Base-by-base conservation (phyloP, 164 flowering plant genomes). In the Euptelea pleiosperma region DNA sequence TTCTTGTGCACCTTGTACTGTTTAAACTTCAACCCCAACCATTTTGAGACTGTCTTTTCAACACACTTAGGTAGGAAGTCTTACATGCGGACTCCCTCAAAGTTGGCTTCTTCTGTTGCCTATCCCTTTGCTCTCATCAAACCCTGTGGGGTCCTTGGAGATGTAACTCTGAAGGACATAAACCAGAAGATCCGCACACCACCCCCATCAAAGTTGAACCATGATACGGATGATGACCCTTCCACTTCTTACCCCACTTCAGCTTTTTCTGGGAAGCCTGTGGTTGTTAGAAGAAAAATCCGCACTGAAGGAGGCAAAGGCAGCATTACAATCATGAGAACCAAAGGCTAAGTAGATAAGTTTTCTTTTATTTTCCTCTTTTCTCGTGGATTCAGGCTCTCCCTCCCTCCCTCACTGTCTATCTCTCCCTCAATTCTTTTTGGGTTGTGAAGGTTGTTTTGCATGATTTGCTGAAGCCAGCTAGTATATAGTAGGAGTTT, bases 231-330 rank as follows among this genome's bases (percentile, higher is more conserved):
- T 9, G 84, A 83, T 39, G 84, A 83, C 9, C 63, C 75, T 29
- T 24, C 71, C n/a, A 63, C 67, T 65, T 33, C 76, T 46, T 82
- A 73, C 65, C 96, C 88, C 9, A 93, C 81, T 50, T 87, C 98
- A 18, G 96, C 96, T 8, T 89, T 92, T 62, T 85, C 96, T 10
- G 96, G 98, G 57, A 92, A 92, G 73, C 98, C 93, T 31, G 96
- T 92, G 8, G 93, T 92, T 61, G 93, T 82, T 8, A 89, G 85
- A 74, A 92, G 91, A 6, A 92, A 84, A 68, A 89, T 92, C 52
- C 93, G 73, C 57, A 92, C 96, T 9, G 92, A 89, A 76, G 98
- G 96, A 34, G 98, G 98, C 45, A 89, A 80, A 69, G 98, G 98
- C 8, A 92, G 98, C 81, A 92, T 89, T 58, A 92, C 95, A 31